Percentiles rank a stretch among this genome's conserved stretches.
Evolutionary conservation across 2,329 filamentous ascomycete species (phyloP).

Genomic region (Clonostachys solani): DNA sequence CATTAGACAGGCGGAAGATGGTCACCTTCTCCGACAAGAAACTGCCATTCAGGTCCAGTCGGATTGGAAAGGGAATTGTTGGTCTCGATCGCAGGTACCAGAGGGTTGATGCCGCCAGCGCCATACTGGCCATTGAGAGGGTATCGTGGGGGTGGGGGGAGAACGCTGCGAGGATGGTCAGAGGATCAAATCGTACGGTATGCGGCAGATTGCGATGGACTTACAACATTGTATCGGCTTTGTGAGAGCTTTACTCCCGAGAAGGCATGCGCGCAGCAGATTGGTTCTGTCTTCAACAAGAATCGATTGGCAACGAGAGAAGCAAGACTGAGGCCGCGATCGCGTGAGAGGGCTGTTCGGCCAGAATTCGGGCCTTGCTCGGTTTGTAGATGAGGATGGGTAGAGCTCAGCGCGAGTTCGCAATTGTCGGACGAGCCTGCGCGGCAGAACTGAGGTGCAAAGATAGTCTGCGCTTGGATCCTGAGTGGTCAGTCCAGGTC

Average conservation of each 20-base stretch:
- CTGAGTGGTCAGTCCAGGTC: too few relatives aligned
- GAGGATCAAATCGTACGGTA: too few relatives aligned
- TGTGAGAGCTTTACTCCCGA: not conserved
- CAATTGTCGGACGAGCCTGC: too few relatives aligned
- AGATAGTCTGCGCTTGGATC: too few relatives aligned
- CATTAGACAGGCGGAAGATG: not conserved
- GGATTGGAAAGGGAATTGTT: conserved; percentile 85
- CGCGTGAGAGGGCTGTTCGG: too few relatives aligned
- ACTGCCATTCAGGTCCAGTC: conserved; percentile 77
- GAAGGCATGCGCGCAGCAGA: conserved; percentile 1
- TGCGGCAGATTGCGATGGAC: conserved; percentile 3
- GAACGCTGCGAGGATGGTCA: conserved; percentile 51
- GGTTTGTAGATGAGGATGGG: too few relatives aligned
- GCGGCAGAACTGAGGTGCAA: too few relatives aligned
- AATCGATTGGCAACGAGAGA: too few relatives aligned
- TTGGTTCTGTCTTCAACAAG: too few relatives aligned
- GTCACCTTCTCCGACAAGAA: conserved; percentile 90
- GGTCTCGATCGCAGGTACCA: conserved; percentile 81
- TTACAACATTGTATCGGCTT: conserved; percentile 15
- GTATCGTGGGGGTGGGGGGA: conserved; percentile 85
- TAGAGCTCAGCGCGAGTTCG: too few relatives aligned
- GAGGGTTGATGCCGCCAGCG: conserved; percentile 62
- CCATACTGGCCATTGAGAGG: conserved; percentile 69
- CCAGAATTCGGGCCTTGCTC: too few relatives aligned
- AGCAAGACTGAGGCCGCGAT: too few relatives aligned